Percentiles rank a stretch among this genome's conserved stretches.
These are phyloP conservation scores for Rosa multiflora DNA, from an alignment of 306 rosid genomes.

Conservation along the genomic window DNA sequence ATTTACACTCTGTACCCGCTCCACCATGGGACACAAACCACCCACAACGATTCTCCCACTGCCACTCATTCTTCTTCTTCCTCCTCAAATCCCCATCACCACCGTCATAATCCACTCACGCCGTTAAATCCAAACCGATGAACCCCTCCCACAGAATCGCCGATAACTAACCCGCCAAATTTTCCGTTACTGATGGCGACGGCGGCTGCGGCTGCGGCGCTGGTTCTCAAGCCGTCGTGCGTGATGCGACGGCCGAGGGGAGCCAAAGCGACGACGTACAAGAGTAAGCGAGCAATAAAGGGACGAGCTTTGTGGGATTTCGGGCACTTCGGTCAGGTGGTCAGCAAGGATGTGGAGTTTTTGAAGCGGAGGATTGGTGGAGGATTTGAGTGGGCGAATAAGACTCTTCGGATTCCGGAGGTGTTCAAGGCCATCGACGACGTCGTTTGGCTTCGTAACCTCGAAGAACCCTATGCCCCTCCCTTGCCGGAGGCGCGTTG, in stretches of 20 bases:
- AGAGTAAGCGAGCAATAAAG: conserved; percentile 25
- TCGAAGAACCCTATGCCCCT: conserved; percentile 69
- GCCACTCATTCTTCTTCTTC: conserved; percentile 9
- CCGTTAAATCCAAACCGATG: conserved; percentile 5
- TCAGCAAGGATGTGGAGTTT: conserved; percentile 72
- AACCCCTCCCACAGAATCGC: neutral
- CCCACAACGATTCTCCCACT: neutral
- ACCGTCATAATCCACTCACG: neutral
- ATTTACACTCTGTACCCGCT: neutral
- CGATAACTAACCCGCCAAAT: neutral
- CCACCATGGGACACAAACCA: neutral
- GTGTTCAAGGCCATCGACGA: conserved; percentile 60
- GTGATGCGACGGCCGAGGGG: conserved; percentile 26
- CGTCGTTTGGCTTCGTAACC: conserved; percentile 70
- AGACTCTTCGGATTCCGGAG: conserved; percentile 59
- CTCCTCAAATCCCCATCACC: neutral
- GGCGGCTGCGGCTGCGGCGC: conserved; percentile 49
- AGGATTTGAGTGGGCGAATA: conserved; percentile 69
- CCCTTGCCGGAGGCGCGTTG: conserved; percentile 45
- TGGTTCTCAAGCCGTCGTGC: conserved; percentile 28
- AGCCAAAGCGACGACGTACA: conserved; percentile 19
- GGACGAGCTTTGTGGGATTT: conserved; percentile 56
- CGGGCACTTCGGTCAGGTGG: conserved; percentile 54
- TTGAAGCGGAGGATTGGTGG: conserved; percentile 49
- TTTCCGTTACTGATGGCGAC: conserved; percentile 15